phyloP scores from a whole-genome alignment of 192 early-diverging fungal genomes.

The Thoreauomyces humboldtii region DNA sequence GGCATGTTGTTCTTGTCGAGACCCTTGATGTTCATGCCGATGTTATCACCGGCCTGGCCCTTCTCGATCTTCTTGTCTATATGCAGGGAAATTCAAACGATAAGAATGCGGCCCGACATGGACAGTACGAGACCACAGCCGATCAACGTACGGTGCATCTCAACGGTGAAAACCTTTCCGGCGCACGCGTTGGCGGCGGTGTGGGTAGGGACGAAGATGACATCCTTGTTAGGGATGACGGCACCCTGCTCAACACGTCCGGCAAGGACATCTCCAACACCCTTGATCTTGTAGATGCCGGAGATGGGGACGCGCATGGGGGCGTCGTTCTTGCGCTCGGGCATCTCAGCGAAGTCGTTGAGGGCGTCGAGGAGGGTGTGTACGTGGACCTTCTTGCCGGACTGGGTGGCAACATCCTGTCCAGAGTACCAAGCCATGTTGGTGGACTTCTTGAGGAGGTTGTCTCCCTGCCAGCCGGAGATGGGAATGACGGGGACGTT shows the following conservation, averaged over 20 bases:
- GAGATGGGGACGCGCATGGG: slow-evolving; percentile 96
- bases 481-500: slow-evolving; percentile 97
- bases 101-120: no score
- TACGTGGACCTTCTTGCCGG: slow-evolving; percentile 39
- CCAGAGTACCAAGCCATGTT: slow-evolving; percentile 99
- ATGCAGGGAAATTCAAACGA: background rate
- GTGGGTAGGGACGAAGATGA: slow-evolving; percentile 82
- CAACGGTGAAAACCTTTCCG: slow-evolving; percentile 90
- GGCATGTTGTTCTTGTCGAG: slow-evolving; percentile 97
- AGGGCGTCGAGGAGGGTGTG: slow-evolving; percentile 93
- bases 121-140: no score
- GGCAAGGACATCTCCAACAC: slow-evolving; percentile 95
- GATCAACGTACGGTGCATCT: slow-evolving; percentile 84
- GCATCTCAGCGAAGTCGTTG: slow-evolving; percentile 86
- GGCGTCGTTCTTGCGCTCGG: slow-evolving; percentile 84
- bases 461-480: slow-evolving; percentile 98
- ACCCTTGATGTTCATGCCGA: slow-evolving; percentile 99
- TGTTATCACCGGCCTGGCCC: slow-evolving; percentile 94
- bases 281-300: slow-evolving; percentile 98
- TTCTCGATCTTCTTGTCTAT: slow-evolving; percentile 76
- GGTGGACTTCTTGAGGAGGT: slow-evolving; percentile 90
- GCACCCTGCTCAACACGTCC: slow-evolving; percentile 72
- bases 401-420: slow-evolving; percentile 81
- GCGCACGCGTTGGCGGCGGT: slow-evolving; percentile 90
- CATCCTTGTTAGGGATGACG: slow-evolving; percentile 54